These are phyloP conservation scores for Coleophoma cylindrospora DNA, from an alignment of 2,329 filamentous ascomycete genomes.

Conservation along the genomic window DNA sequence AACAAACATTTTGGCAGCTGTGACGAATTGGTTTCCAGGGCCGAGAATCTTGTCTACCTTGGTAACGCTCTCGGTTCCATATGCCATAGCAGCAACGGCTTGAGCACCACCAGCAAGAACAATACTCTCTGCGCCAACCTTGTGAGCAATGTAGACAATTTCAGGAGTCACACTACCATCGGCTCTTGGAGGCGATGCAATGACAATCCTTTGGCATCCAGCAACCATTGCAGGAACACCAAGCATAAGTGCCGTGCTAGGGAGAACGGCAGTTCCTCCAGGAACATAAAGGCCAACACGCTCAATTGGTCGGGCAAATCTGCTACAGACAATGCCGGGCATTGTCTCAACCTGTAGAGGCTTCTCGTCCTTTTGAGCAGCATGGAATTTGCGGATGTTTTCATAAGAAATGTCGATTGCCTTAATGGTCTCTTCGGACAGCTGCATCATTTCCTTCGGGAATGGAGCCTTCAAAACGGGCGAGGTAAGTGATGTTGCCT, in stretches of 20 bases:
- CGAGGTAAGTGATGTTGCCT: constrained; percentile 83
- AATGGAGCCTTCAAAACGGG: constrained; percentile 90
- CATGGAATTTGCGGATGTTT: constrained; percentile 92
- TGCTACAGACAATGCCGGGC: constrained; percentile 92
- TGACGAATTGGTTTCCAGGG: constrained; percentile 97
- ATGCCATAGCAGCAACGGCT: constrained; percentile 93
- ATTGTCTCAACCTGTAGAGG: constrained; percentile 89
- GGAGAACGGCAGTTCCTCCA: constrained; percentile 93
- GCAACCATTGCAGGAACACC: constrained; percentile 97
- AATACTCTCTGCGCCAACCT: constrained; percentile 92
- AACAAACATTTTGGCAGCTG: constrained; percentile 96
- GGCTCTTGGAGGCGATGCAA: constrained; percentile 83
- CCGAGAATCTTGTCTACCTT: constrained; percentile 99
- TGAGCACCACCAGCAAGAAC: constrained; percentile 94
- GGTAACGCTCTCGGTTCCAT: constrained; percentile 87
- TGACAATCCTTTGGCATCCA: constrained; percentile 89
- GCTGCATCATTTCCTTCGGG: constrained; percentile 76
- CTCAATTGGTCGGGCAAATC: constrained; percentile 89
- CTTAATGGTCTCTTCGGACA: constrained; percentile 75
- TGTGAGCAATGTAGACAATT: constrained; percentile 96
- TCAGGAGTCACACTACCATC: constrained; percentile 93
- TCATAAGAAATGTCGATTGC: constrained; percentile 94
- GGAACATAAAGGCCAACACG: constrained; percentile 95
- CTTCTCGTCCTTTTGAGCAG: constrained; percentile 81
- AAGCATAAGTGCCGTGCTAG: constrained; percentile 95